Evolutionary conservation across 2,329 filamentous ascomycete species (phyloP), one percentile per base, ranked within the genome.

Genomic region (Nectriaceae sp.): DNA sequence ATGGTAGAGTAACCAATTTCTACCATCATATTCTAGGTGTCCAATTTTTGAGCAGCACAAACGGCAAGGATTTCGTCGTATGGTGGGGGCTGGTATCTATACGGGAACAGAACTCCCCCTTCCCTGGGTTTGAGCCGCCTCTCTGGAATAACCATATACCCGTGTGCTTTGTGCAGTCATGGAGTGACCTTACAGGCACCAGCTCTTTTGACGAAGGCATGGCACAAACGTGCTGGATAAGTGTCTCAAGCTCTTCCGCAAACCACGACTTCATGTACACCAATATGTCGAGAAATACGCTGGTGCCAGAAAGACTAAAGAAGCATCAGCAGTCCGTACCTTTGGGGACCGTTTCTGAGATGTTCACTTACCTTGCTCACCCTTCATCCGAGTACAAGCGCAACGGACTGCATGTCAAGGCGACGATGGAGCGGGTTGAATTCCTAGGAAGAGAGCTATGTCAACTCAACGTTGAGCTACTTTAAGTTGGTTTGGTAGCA

Each of bases 1-100:
- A n/a, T n/a, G n/a, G n/a, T n/a, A n/a, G n/a, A n/a, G n/a, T n/a
- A n/a, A n/a, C n/a, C n/a, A n/a, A n/a, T n/a, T n/a, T n/a, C n/a
- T n/a, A n/a, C n/a, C n/a, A n/a, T n/a, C n/a, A n/a, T n/a, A n/a
- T 31, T 15, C 26, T 31, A 8, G 60, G 60, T 11, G 60, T 59
- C 21, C 35, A 59, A 16, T 62, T 62, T 38, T 46, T 62, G 4
- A 59, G 56, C 36, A 57, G 56, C 37, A 56, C 57, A 8, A 60
- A 58, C 15, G 60, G 57, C 4, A 53, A 55, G 5, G 60, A 62
- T 47, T 52, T 62, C 35, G 55, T 62, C n/a, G 43, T 62, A 13
- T 62, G 60, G 60, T 62, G 60, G 60, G 60, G 60, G 8, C 48
- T 62, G 26, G 15, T n/a, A 56, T 62, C 44, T 57, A 62, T 49